Conservation (phyloP, 1,284 basidiomycete genomes). For the Naganishia liquefaciens region DNA sequence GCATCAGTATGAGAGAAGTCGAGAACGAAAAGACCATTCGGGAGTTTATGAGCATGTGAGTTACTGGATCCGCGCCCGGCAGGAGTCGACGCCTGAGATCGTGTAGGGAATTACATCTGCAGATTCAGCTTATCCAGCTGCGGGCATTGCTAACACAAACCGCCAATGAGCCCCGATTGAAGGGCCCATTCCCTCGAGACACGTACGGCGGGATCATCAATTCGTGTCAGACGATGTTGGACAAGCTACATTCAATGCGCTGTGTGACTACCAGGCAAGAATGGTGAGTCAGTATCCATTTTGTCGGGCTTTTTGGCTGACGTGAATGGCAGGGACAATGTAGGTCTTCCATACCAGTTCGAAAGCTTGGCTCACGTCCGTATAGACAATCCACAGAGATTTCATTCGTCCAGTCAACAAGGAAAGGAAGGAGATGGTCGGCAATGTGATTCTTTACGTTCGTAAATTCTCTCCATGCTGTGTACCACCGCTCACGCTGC, state of each 20-base stretch:
- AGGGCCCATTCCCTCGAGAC: conserved; percentile 82
- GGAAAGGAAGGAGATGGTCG: conserved; percentile 82
- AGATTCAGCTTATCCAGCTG: conserved; percentile 81
- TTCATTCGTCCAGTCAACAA: conserved; percentile 86
- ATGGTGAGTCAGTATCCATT: conserved; percentile 62
- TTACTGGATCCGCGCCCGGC: conserved; percentile 29
- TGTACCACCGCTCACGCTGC: not conserved
- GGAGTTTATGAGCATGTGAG: conserved; percentile 87
- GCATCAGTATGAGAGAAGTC: not conserved
- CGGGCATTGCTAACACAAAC: conserved; percentile 81
- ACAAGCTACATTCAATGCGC: conserved; percentile 88
- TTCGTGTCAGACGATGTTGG: conserved; percentile 83
- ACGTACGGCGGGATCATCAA: conserved; percentile 82
- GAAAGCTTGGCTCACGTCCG: conserved; percentile 58
- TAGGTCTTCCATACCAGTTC: conserved; percentile 30
- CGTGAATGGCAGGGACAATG: conserved; percentile 39
- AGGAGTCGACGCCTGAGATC: conserved; percentile 15
- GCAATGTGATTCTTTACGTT: conserved; percentile 83
- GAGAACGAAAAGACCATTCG: conserved; percentile 57
- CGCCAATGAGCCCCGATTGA: conserved; percentile 87
- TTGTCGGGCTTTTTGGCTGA: not conserved
- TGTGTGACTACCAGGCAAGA: conserved; percentile 91
- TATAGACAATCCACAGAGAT: conserved; percentile 62
- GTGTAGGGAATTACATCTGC: conserved; percentile 85
- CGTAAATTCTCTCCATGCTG: conserved; percentile 20